phyloP scores from a whole-genome alignment of 345 rosid genomes.

The Linum tenue region DNA sequence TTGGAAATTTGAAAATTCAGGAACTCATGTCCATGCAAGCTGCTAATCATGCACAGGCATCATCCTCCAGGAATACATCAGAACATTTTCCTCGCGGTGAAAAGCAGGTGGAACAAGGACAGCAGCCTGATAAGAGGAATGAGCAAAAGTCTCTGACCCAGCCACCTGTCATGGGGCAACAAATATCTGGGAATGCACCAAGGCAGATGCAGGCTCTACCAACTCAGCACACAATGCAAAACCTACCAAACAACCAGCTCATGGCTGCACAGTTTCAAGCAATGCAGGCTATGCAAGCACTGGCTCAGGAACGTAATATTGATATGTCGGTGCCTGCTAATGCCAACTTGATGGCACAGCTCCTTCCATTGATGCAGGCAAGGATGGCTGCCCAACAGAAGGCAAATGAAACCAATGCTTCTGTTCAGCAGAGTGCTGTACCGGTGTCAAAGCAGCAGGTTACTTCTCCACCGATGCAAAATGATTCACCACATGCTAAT shows the following conservation, averaged over 20 bases:
- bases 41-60: slow-evolving; percentile 65
- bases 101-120: slow-evolving; percentile 56
- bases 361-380: slow-evolving; percentile 67
- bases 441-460: slow-evolving; percentile 62
- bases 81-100: slow-evolving; percentile 59
- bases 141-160: slow-evolving; percentile 48
- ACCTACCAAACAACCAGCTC: slow-evolving; percentile 53
- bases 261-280: slow-evolving; percentile 76
- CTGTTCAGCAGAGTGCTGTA: slow-evolving; percentile 41
- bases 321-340: slow-evolving; percentile 90
- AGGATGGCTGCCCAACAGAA: slow-evolving; percentile 78
- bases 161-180: slow-evolving; percentile 43
- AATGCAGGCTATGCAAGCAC: slow-evolving; percentile 69
- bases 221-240: slow-evolving; percentile 46
- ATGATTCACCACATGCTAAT: slow-evolving; percentile 70
- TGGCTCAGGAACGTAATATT: slow-evolving; percentile 79
- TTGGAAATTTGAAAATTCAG: slow-evolving; percentile 72
- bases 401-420: slow-evolving; percentile 48
- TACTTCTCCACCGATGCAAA: slow-evolving; percentile 55
- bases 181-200: slow-evolving; percentile 40
- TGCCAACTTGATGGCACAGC: slow-evolving; percentile 73
- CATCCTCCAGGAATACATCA: slow-evolving; percentile 60
- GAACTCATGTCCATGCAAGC: slow-evolving; percentile 67
- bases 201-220: slow-evolving; percentile 73
- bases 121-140: slow-evolving; percentile 51